phyloP scores from a whole-genome alignment of 2,329 filamentous ascomycete genomes.

The Aspergillus awamori region DNA sequence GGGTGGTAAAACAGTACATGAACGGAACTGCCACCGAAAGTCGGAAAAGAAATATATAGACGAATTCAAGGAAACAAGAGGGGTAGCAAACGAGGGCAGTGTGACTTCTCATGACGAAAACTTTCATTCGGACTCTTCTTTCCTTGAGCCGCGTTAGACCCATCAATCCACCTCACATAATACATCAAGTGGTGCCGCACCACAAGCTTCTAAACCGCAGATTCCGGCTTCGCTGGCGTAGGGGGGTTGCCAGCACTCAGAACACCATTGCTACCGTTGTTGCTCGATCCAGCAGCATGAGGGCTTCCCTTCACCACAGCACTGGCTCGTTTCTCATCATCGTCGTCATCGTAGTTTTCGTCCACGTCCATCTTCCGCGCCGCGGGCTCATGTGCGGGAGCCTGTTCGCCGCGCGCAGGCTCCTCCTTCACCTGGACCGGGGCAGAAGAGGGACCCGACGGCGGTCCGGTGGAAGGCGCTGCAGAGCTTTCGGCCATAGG shows the following conservation, averaged over 20 bases:
- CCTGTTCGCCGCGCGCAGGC: slow-evolving; percentile 48
- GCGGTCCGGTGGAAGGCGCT: slow-evolving; percentile 47
- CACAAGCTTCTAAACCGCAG: slow-evolving; percentile 26
- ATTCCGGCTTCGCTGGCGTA: slow-evolving; percentile 38
- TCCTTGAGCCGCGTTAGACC: background rate
- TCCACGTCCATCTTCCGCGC: slow-evolving; percentile 96
- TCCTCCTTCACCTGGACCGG: slow-evolving; percentile 65
- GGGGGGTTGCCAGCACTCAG: slow-evolving; percentile 29
- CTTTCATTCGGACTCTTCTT: slow-evolving; percentile 14
- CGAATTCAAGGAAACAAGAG: slow-evolving; percentile 9
- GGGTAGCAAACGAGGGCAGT: slow-evolving; percentile 19
- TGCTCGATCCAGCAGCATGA: slow-evolving; percentile 33
- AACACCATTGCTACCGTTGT: slow-evolving; percentile 31
- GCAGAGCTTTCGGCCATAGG: slow-evolving; percentile 55
- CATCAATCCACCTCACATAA: background rate
- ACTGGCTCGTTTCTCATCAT: slow-evolving; percentile 69
- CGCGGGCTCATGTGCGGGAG: slow-evolving; percentile 73
- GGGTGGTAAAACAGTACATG: slow-evolving; percentile 22
- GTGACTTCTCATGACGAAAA: slow-evolving; percentile 14
- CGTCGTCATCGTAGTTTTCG: slow-evolving; percentile 95
- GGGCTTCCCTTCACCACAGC: slow-evolving; percentile 40
- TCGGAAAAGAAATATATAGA: slow-evolving; percentile 13
- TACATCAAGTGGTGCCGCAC: slow-evolving; percentile 4
- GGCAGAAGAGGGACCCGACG: slow-evolving; percentile 41
- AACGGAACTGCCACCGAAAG: slow-evolving; percentile 16